Evolutionary conservation across 148 eudicot genomes (phyloP).

Genomic region (Chenopodium album): DNA sequence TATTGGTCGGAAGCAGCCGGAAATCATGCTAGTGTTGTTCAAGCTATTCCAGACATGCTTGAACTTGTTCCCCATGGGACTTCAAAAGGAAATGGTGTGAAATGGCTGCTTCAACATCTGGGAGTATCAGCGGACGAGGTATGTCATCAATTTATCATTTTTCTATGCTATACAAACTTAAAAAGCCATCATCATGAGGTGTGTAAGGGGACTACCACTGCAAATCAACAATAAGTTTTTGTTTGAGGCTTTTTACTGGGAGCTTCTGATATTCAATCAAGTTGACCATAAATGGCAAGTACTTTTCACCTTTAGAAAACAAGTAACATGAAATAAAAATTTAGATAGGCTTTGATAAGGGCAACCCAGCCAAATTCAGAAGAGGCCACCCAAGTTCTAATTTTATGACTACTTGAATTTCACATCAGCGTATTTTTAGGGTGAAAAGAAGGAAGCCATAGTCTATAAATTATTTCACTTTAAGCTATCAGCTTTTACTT

Average conservation of each 20-base stretch:
- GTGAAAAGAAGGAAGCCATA: not conserved
- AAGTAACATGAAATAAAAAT: not conserved
- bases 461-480: not conserved
- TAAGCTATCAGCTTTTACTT: not conserved
- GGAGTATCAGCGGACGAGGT: conserved; percentile 72
- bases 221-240: not conserved
- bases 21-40: conserved; percentile 78
- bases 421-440: not conserved
- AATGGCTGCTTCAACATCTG: conserved; percentile 74
- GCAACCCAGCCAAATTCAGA: not conserved
- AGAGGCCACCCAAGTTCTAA: not conserved
- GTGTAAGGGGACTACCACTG: not conserved
- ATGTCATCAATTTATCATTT: not conserved
- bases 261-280: not conserved
- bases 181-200: not conserved
- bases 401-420: no score
- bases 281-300: not conserved
- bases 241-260: not conserved
- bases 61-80: conserved; percentile 89
- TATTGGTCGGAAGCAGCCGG: conserved; percentile 81
- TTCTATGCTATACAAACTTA: not conserved
- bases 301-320: not conserved
- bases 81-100: conserved; percentile 85
- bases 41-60: conserved; percentile 80
- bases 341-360: not conserved